These are phyloP conservation scores for Calonectria pteridis DNA, from an alignment of 2,329 filamentous ascomycete genomes.

Conservation along the genomic window DNA sequence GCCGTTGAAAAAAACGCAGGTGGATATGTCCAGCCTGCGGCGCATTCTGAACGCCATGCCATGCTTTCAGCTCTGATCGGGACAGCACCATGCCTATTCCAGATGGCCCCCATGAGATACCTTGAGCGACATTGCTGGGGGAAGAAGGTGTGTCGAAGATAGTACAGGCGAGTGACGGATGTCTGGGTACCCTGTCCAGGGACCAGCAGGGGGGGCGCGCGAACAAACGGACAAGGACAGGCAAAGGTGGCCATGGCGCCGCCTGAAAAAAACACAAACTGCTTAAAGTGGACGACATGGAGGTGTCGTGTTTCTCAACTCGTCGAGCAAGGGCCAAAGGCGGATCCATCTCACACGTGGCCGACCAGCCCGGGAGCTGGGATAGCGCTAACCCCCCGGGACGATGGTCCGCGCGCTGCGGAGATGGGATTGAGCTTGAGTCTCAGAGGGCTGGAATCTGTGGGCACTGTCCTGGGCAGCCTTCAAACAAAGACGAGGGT, in stretches of 20 bases:
- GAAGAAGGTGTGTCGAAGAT: background rate
- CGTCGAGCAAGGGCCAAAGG: constrained; percentile 38
- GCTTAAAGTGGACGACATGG: constrained; percentile 33
- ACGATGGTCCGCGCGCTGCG: constrained; percentile 26
- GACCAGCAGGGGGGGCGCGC: constrained; percentile 24
- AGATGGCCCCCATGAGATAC: constrained; percentile 6
- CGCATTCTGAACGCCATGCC: constrained; percentile 21
- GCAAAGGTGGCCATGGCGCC: constrained; percentile 30
- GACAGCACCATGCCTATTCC: constrained; percentile 8
- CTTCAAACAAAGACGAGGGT: constrained; percentile 2
- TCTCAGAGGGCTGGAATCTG: constrained; percentile 12
- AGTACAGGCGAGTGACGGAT: constrained; percentile 27
- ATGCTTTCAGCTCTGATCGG: constrained; percentile 24
- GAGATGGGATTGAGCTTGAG: constrained; percentile 19
- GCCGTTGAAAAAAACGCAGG: constrained; percentile 26
- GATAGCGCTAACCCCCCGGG: constrained; percentile 32
- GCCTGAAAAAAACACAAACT: constrained; percentile 30
- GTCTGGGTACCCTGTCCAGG: constrained; percentile 22
- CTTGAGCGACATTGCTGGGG: constrained; percentile 4
- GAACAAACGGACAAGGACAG: constrained; percentile 13
- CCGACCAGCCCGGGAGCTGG: constrained; percentile 32
- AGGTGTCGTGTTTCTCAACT: constrained; percentile 37
- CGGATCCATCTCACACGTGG: constrained; percentile 45
- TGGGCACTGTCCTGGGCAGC: constrained; percentile 8
- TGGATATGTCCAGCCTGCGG: background rate